Percentiles rank a stretch among this genome's conserved stretches.
Conservation (phyloP, 805 yeast genomes). For the Wickerhamiella occidentalis region DNA sequence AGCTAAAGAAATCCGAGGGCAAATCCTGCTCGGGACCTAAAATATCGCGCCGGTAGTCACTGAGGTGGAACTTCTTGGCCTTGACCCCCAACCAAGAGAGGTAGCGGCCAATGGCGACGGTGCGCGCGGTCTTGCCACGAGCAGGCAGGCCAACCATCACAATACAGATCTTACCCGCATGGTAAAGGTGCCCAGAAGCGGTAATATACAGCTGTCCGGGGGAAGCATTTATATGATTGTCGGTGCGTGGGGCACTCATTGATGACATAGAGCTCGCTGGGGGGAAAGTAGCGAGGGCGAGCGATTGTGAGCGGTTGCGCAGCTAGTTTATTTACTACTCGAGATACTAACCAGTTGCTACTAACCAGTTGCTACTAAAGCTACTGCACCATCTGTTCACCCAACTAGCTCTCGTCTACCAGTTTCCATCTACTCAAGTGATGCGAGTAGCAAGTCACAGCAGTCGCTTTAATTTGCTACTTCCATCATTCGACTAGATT, state of each 20-base stretch:
- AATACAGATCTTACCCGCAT: constrained; percentile 87
- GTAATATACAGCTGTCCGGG: constrained; percentile 93
- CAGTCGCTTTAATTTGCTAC: background rate
- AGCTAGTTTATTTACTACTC: no score
- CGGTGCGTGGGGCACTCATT: constrained; percentile 11
- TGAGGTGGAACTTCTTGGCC: constrained; percentile 81
- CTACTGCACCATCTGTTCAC: no score
- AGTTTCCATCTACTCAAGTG: no score
- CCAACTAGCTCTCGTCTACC: no score
- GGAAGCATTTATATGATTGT: constrained; percentile 1
- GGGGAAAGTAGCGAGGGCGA: no score
- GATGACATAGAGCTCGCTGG: background rate
- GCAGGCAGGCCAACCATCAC: constrained; percentile 91
- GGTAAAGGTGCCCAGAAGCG: constrained; percentile 82
- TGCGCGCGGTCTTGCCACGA: constrained; percentile 84
- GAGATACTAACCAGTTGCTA: no score
- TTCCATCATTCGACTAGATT: background rate
- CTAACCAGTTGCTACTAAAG: no score
- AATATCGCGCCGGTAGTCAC: constrained; percentile 66
- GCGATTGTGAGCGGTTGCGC: no score
- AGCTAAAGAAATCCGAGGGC: constrained; percentile 61
- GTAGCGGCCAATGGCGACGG: constrained; percentile 84
- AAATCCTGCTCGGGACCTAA: constrained; percentile 36
- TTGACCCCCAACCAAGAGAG: constrained; percentile 94
- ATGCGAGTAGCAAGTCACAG: background rate